Percentiles rank a stretch among this genome's conserved stretches.
Conservation (phyloP, 805 yeast species). For the Teunomyces panamensis region DNA sequence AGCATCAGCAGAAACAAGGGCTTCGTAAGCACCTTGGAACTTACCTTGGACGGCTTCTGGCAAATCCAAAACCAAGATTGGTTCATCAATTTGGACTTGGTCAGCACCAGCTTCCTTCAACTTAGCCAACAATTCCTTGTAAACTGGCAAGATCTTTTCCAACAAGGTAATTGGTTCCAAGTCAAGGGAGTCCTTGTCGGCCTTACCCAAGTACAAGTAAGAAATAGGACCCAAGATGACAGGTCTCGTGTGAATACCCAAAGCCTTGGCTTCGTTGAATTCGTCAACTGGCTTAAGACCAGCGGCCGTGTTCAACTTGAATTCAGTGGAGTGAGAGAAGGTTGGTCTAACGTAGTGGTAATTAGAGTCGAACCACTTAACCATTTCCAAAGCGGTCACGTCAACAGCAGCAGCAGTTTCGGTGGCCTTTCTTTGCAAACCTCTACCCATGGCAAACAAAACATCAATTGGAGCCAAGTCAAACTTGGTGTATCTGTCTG, state of each 20-base stretch:
- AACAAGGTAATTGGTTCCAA: constrained; percentile 89
- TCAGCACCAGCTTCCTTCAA: constrained; percentile 93
- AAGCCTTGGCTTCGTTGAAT: constrained; percentile 94
- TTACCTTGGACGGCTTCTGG: constrained; percentile 81
- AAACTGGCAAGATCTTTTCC: constrained; percentile 88
- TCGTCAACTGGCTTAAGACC: constrained; percentile 97
- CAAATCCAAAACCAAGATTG: constrained; percentile 90
- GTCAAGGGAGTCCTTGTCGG: constrained; percentile 96
- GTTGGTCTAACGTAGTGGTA: constrained; percentile 99
- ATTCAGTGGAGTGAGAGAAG: constrained; percentile 89
- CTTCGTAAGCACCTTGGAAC: constrained; percentile 83
- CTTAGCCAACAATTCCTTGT: constrained; percentile 83
- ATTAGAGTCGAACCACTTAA: constrained; percentile 99
- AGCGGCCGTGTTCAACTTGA: constrained; percentile 72
- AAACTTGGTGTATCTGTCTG: constrained; percentile 94
- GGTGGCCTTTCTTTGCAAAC: constrained; percentile 95
- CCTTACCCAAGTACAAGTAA: constrained; percentile 91
- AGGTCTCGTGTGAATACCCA: constrained; percentile 97
- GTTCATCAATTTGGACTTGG: constrained; percentile 96
- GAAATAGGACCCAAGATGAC: constrained; percentile 96
- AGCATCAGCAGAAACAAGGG: constrained; percentile 54
- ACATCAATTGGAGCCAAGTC: constrained; percentile 87
- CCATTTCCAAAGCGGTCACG: constrained; percentile 99
- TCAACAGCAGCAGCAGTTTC: constrained; percentile 87
- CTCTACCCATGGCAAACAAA: constrained; percentile 99